These are phyloP conservation scores for Septoria petroselini DNA, from an alignment of 2,329 filamentous ascomycete genomes.

Conservation along the genomic window DNA sequence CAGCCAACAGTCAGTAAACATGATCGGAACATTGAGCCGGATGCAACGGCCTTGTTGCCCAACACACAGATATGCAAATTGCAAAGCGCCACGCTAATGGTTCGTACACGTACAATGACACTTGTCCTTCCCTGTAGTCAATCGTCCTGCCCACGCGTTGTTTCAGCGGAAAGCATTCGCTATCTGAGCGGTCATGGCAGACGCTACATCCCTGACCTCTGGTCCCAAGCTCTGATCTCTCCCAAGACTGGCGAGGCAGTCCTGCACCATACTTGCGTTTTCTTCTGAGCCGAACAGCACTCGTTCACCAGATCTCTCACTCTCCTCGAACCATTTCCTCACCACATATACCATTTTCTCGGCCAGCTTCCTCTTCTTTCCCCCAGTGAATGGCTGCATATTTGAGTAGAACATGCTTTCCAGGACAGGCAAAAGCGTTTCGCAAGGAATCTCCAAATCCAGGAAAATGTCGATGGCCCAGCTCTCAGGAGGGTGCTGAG, in stretches of 20 bases:
- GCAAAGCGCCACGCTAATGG: conserved; percentile 5
- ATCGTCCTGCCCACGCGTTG: neutral
- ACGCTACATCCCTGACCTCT: conserved; percentile 24
- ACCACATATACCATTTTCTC: conserved; percentile 62
- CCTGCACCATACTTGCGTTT: conserved; percentile 48
- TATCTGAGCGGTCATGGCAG: conserved; percentile 23
- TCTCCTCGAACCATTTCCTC: conserved; percentile 59
- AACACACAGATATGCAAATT: neutral
- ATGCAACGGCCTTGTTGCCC: no score
- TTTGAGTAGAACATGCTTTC: conserved; percentile 67
- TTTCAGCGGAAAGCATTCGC: conserved; percentile 18
- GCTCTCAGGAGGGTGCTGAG: conserved; percentile 50
- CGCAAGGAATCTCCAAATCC: conserved; percentile 59
- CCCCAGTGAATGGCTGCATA: conserved; percentile 59
- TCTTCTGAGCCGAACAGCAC: conserved; percentile 59
- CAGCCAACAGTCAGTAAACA: no score
- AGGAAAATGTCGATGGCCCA: conserved; percentile 67
- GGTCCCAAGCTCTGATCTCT: conserved; percentile 27
- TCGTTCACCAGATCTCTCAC: conserved; percentile 52
- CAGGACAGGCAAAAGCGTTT: conserved; percentile 60
- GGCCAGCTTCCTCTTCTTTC: conserved; percentile 56
- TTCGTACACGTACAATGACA: neutral
- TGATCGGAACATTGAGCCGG: no score
- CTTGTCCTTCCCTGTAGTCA: neutral
- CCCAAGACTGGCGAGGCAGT: conserved; percentile 30